A percentile compares a stretch with the other conserved stretches of the same genome.
Evolutionary conservation across 2,329 filamentous ascomycete species (phyloP).

Genomic region (Colletotrichum sidae): DNA sequence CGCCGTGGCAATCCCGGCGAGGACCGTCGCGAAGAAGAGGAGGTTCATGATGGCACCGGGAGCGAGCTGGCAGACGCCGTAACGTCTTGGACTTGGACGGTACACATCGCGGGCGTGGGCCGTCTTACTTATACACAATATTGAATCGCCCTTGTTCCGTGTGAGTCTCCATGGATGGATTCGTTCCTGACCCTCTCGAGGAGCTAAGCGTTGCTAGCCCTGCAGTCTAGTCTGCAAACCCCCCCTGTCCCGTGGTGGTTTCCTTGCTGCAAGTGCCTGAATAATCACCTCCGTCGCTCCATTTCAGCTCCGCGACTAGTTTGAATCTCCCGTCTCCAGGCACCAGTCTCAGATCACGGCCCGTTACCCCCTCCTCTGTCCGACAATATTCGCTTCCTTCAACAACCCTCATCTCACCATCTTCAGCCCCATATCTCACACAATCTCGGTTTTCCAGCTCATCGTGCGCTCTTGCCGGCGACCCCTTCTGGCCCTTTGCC

Average conservation of each 20-base stretch:
- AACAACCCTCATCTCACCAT: no score
- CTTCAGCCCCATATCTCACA: no score
- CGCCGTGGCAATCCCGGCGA: slow-evolving; percentile 11
- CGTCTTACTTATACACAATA: no score
- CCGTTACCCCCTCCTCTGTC: background rate
- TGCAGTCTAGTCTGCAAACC: background rate
- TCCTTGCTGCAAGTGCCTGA: slow-evolving; percentile 25
- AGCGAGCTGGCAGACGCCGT: background rate
- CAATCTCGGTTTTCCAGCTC: no score
- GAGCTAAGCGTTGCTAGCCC: background rate
- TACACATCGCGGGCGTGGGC: background rate
- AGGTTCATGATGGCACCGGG: slow-evolving; percentile 18
- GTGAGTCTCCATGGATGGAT: no score
- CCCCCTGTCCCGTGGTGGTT: slow-evolving; percentile 12
- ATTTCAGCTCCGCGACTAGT: no score
- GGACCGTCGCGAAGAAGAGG: slow-evolving; percentile 15
- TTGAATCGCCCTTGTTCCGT: no score
- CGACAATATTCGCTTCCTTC: no score
- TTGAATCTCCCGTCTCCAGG: no score
- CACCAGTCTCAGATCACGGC: background rate
- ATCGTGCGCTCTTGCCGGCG: no score
- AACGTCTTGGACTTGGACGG: background rate
- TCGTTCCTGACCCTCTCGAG: background rate
- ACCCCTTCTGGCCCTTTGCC: no score
- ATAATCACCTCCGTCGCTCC: slow-evolving; percentile 23